Evolutionary conservation across 306 rosid genomes (phyloP), one percentile per base, ranked within the genome.

Genomic region (Sicyos edulis): DNA sequence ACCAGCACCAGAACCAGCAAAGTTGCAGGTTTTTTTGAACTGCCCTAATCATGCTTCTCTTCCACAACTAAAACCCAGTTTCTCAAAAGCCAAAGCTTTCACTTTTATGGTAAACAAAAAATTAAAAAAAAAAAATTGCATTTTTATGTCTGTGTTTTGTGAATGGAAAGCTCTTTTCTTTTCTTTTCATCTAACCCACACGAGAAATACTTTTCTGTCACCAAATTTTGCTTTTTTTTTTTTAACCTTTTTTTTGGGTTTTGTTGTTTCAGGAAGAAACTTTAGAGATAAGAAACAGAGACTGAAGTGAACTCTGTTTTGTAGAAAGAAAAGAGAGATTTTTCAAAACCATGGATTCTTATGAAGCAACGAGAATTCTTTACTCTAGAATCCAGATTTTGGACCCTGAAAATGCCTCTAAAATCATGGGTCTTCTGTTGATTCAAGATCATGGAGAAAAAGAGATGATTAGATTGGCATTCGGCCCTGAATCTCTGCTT

Each of bases 321-420:
- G 86, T 90, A 80, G 91, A 76, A 80, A 87, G 91, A 84, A 84
- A 90, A 88, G 45, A 40, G 6, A 40, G 45, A 40, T 4, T 4
- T 4, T 4, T 40, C 45, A 40, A 40, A 40, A 40, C 56, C 84
- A 95, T 95, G 99, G 97, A 95, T 86, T 85, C 91, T 70, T 95
- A 91, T 53, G 97, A 91, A 80, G 97, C 99, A 15, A 89, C 99
- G 4, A 89, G 89, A 68, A 83, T 89, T 67, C 97, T 95, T 19
- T 91, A 85, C 80, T 84, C 95, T 10, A 87, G 97, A 82, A 91
- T 95, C 86, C 96, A 91, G 47, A 91, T 61, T 83, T 66, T 91
- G 80, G 99, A 95, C 92, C 97, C 96, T 29, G 99, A 95, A 75
- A 95, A 95, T 76, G 99, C 99, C 12, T 91, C 99, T 13, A 91